Evolutionary conservation across 306 rosid species (phyloP).

Genomic region (Glycine soja): DNA sequence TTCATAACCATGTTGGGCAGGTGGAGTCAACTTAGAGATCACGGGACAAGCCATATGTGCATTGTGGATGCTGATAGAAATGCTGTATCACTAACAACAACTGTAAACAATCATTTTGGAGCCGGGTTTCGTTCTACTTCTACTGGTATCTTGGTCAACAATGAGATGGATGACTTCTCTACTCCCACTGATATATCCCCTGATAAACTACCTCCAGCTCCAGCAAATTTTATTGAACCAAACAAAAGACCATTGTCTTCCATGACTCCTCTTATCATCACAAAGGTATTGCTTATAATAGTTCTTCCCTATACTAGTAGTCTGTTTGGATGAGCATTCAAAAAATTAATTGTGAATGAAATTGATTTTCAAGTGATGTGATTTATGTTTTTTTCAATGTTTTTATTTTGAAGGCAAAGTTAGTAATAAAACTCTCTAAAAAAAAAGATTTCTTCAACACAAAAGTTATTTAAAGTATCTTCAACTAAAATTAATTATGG

Average conservation of each 20-base stretch:
- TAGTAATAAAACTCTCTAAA: too few species aligned
- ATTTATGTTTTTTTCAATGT: too few species aligned
- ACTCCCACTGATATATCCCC: slow-evolving; percentile 67
- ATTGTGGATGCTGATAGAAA: slow-evolving; percentile 89
- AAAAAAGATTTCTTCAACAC: too few species aligned
- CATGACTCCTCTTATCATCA: slow-evolving; percentile 81
- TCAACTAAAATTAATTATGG: too few species aligned
- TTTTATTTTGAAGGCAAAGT: too few species aligned
- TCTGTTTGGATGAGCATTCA: too few species aligned
- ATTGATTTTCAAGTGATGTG: too few species aligned
- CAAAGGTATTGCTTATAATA: slow-evolving; percentile 63
- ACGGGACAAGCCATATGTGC: slow-evolving; percentile 94
- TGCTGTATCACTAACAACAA: slow-evolving; percentile 83
- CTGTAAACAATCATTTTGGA: slow-evolving; percentile 73
- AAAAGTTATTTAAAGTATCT: too few species aligned
- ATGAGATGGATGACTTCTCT: slow-evolving; percentile 94
- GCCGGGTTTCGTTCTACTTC: slow-evolving; percentile 79
- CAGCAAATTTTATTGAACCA: slow-evolving; percentile 80
- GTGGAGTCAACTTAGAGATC: slow-evolving; percentile 95
- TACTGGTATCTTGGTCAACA: slow-evolving; percentile 85
- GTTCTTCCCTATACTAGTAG: too few species aligned
- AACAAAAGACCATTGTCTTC: slow-evolving; percentile 89
- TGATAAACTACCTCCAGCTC: slow-evolving; percentile 81
- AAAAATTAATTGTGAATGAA: too few species aligned
- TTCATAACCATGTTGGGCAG: slow-evolving; percentile 54